phyloP scores from a whole-genome alignment of 1,139 yeast genomes.

The Candida albicans region DNA sequence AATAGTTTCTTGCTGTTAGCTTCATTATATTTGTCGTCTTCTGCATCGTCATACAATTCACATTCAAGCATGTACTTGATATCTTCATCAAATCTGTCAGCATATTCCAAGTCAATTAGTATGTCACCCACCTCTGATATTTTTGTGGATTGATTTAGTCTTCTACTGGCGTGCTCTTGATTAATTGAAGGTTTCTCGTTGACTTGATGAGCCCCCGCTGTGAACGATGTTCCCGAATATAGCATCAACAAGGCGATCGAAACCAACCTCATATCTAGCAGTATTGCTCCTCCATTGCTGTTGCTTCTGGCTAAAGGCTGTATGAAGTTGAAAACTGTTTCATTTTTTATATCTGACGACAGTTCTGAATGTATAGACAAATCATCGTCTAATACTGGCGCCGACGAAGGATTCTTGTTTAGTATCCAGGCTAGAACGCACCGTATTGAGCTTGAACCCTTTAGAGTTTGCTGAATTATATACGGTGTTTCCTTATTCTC shows the following conservation, averaged over 20 bases:
- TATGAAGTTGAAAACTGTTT: slow-evolving; percentile 54
- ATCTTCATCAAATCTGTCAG: slow-evolving; percentile 73
- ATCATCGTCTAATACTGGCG: slow-evolving; percentile 19
- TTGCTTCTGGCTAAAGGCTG: slow-evolving; percentile 62
- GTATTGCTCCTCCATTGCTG: slow-evolving; percentile 56
- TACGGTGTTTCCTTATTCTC: slow-evolving; percentile 44
- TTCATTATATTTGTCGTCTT: slow-evolving; percentile 26
- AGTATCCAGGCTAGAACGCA: slow-evolving; percentile 60
- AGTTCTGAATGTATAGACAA: slow-evolving; percentile 24
- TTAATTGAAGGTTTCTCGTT: slow-evolving; percentile 15
- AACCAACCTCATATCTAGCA: slow-evolving; percentile 50
- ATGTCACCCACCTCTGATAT: slow-evolving; percentile 51
- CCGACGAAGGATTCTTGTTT: slow-evolving; percentile 42
- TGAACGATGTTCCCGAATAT: slow-evolving; percentile 25
- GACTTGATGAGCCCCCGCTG: slow-evolving; percentile 16
- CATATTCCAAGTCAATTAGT: slow-evolving; percentile 56
- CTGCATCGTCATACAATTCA: slow-evolving; percentile 42
- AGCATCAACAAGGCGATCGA: slow-evolving; percentile 29
- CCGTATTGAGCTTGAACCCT: slow-evolving; percentile 65
- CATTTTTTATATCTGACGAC: slow-evolving; percentile 54
- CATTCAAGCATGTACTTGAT: slow-evolving; percentile 68
- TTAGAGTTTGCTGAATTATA: slow-evolving; percentile 50
- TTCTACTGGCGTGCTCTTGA: slow-evolving; percentile 20
- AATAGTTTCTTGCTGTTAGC: slow-evolving; percentile 5
- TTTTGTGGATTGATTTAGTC: slow-evolving; percentile 24